These are phyloP conservation scores for Cladophialophora bantiana DNA, from an alignment of 2,329 filamentous ascomycete species.

Conservation along the genomic window DNA sequence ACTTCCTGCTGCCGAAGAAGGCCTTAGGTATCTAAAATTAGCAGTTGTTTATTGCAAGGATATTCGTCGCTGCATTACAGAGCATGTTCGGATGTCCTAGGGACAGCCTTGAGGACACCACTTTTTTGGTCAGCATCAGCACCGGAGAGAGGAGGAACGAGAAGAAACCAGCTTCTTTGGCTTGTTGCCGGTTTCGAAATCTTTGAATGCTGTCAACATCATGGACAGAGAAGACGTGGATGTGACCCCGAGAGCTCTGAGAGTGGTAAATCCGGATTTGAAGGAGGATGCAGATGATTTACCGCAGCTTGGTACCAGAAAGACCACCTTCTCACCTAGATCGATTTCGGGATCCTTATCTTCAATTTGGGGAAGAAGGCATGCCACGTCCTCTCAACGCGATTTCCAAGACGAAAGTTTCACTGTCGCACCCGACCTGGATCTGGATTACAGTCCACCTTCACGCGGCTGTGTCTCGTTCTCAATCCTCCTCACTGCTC, in stretches of 20 bases:
- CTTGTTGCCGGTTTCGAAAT: neutral
- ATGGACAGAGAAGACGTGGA: slow-evolving; percentile 24
- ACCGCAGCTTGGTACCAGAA: slow-evolving; percentile 11
- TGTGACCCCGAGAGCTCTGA: slow-evolving; percentile 27
- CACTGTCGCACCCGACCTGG: slow-evolving; percentile 2
- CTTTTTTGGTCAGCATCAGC: neutral
- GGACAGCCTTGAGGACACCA: neutral
- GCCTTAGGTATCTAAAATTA: neutral
- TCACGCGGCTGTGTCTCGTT: slow-evolving; percentile 21
- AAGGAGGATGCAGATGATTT: slow-evolving; percentile 16
- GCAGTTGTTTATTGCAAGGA: neutral
- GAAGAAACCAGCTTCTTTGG: neutral
- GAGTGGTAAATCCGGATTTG: slow-evolving; percentile 17
- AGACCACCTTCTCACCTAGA: slow-evolving; percentile 21
- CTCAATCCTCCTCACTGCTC: slow-evolving; percentile 10
- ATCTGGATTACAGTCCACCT: neutral
- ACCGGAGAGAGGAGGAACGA: neutral
- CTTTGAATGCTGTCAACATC: neutral
- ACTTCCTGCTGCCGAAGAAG: neutral
- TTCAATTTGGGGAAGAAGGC: slow-evolving; percentile 26
- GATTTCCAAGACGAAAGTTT: slow-evolving; percentile 17
- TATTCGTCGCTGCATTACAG: neutral
- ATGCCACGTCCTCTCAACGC: slow-evolving; percentile 20
- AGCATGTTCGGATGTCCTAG: neutral
- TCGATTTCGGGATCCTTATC: slow-evolving; percentile 30